phyloP scores from a whole-genome alignment of 2,329 filamentous ascomycete genomes.

The Trichoderma gracile region DNA sequence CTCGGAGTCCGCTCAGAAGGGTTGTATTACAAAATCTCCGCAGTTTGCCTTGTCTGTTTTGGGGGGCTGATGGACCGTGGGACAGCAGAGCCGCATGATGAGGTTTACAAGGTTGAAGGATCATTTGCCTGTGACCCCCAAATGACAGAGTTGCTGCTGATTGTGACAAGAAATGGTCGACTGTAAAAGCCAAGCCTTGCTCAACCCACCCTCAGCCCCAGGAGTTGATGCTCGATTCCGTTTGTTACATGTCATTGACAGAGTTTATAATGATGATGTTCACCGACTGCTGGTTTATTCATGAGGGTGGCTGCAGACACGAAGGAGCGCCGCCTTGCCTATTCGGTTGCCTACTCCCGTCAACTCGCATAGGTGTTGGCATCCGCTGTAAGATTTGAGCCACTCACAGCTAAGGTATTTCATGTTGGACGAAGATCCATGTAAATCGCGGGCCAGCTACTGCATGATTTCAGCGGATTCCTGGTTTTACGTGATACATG shows the following conservation, averaged over 20 bases:
- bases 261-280: background rate
- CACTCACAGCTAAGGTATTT: background rate
- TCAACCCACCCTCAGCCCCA: background rate
- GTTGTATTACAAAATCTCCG: background rate
- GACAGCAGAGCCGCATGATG: slow-evolving; percentile 9
- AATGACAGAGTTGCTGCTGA: background rate
- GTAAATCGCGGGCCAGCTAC: background rate
- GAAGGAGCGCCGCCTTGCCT: slow-evolving; percentile 9
- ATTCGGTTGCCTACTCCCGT: background rate
- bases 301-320: background rate
- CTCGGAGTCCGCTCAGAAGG: too few species aligned
- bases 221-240: background rate
- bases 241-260: background rate
- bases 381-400: background rate
- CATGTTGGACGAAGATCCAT: background rate
- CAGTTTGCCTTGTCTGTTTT: background rate
- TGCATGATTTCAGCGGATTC: background rate
- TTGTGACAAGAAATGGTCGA: background rate
- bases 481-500: background rate
- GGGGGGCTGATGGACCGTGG: background rate
- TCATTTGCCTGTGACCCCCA: background rate
- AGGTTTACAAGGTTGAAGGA: background rate
- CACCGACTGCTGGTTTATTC: slow-evolving; percentile 1
- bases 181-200: background rate
- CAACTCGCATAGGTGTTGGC: background rate